These are phyloP conservation scores for Boletus reticuloceps DNA, from an alignment of 768 basidiomycete genomes.

Conservation along the genomic window DNA sequence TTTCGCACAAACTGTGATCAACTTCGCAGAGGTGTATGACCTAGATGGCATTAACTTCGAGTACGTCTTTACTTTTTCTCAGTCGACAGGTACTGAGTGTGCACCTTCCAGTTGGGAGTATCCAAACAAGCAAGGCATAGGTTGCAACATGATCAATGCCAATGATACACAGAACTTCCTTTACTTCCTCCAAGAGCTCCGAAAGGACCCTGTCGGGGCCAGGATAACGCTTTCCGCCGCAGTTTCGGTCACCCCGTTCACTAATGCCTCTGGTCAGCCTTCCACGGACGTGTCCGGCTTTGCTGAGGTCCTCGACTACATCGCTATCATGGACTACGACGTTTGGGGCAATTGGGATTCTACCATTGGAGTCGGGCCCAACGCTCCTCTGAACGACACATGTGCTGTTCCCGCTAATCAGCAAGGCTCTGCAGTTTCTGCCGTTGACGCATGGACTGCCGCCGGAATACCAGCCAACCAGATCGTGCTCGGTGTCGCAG, in stretches of 20 bases:
- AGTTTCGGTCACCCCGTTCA: conserved; percentile 63
- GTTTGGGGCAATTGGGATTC: too few species aligned
- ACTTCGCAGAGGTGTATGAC: conserved; percentile 46
- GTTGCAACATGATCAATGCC: conserved; percentile 57
- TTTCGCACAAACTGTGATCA: conserved; percentile 55
- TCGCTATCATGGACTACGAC: conserved; percentile 67
- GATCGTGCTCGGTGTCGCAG: conserved; percentile 78
- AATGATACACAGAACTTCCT: conserved; percentile 78
- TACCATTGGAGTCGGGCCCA: conserved; percentile 38
- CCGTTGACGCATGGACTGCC: conserved; percentile 65
- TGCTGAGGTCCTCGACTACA: conserved; percentile 64
- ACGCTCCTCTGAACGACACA: conserved; percentile 74
- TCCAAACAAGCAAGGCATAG: conserved; percentile 61
- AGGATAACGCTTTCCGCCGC: conserved; percentile 69
- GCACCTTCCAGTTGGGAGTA: conserved; percentile 73
- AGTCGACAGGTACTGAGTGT: neutral
- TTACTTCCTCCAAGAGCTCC: conserved; percentile 67
- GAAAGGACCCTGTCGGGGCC: conserved; percentile 45
- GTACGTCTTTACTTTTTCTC: conserved; percentile 7
- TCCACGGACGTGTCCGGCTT: conserved; percentile 69
- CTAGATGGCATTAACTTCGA: conserved; percentile 54
- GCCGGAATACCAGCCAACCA: conserved; percentile 70
- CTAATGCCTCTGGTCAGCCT: conserved; percentile 55
- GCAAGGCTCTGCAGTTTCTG: conserved; percentile 65
- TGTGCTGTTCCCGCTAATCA: conserved; percentile 61